Conservation (phyloP, 116 monocot species). For the Zostera marina region DNA sequence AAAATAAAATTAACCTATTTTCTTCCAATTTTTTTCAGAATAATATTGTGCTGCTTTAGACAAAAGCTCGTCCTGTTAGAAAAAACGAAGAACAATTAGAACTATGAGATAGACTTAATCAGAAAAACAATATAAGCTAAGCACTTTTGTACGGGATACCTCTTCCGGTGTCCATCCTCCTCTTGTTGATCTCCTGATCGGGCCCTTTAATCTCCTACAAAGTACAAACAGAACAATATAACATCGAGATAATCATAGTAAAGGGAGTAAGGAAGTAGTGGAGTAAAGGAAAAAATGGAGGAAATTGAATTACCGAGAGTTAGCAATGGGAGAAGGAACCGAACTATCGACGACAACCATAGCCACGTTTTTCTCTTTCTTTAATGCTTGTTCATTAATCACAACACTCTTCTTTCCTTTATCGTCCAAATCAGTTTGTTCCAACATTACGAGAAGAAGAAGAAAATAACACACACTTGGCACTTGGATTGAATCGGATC, state of each 20-base stretch:
- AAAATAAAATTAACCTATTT: slow-evolving; percentile 17
- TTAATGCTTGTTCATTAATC: background rate
- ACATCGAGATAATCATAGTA: background rate
- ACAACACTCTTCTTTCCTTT: background rate
- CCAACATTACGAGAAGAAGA: background rate
- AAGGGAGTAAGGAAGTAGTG: background rate
- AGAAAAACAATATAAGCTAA: background rate
- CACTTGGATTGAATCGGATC: background rate
- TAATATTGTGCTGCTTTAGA: slow-evolving; percentile 10
- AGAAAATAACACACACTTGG: background rate
- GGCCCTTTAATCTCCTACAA: slow-evolving; percentile 22
- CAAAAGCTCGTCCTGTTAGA: slow-evolving; percentile 26
- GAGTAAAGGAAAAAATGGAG: background rate
- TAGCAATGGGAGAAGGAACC: background rate
- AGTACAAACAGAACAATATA: slow-evolving; percentile 4
- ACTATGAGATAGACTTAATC: background rate
- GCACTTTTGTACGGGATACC: slow-evolving; percentile 6
- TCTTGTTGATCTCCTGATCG: slow-evolving; percentile 22
- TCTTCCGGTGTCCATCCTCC: slow-evolving; percentile 33
- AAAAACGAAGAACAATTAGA: background rate
- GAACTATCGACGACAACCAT: background rate
- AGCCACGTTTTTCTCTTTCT: background rate
- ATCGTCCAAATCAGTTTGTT: background rate
- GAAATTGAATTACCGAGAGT: background rate
- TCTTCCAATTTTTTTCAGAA: slow-evolving; percentile 32